Conservation (phyloP, 768 basidiomycete species). For the Gloeopeniophorella convolvens region DNA sequence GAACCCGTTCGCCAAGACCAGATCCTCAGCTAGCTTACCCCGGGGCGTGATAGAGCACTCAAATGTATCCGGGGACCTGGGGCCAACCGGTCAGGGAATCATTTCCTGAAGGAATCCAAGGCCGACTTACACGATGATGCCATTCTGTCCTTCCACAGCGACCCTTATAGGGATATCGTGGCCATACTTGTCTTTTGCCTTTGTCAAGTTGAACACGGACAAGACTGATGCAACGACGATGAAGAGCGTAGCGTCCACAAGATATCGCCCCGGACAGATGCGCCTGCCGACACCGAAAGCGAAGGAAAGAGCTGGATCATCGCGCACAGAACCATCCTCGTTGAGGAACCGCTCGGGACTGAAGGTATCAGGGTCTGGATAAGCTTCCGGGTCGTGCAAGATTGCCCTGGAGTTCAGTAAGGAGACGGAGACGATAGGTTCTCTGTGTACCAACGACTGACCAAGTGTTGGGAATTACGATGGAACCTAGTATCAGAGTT, state of each 20-base stretch:
- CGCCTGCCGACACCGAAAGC: constrained; percentile 13
- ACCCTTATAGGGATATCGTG: constrained; percentile 5
- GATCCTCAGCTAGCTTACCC: constrained; percentile 5
- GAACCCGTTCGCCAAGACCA: constrained; percentile 2
- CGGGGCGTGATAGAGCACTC: constrained; percentile 9
- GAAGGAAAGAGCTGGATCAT: neutral
- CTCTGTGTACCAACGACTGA: neutral
- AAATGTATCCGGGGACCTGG: constrained; percentile 6
- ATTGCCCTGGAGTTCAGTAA: constrained; percentile 4
- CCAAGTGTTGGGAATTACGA: constrained; percentile 9
- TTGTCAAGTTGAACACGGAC: constrained; percentile 10
- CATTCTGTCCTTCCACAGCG: no score
- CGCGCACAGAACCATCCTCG: constrained; percentile 8
- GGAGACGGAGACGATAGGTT: neutral
- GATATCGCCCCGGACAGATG: constrained; percentile 21
- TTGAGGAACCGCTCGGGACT: constrained; percentile 17
- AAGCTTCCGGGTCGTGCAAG: constrained; percentile 7
- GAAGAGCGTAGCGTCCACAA: constrained; percentile 21
- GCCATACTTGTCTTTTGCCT: constrained; percentile 14
- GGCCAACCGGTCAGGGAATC: neutral
- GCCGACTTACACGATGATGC: neutral
- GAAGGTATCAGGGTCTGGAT: constrained; percentile 17
- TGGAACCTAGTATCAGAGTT: constrained; percentile 1
- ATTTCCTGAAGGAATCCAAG: no score
- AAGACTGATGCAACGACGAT: constrained; percentile 11